These are phyloP conservation scores for Oenanthe javanica DNA, from an alignment of 140 eudicot species.

Conservation along the genomic window DNA sequence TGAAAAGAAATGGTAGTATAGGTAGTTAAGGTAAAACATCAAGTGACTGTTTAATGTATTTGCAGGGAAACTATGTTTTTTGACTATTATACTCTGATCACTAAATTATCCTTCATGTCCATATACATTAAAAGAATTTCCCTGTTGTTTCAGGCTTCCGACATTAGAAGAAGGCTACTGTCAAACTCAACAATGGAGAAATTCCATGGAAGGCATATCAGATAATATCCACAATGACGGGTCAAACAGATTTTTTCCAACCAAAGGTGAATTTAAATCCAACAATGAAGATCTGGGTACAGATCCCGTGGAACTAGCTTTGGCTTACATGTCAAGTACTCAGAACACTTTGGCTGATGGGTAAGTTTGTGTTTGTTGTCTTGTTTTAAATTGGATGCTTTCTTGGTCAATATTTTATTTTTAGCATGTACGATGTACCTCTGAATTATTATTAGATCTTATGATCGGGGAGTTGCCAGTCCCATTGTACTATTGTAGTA, in stretches of 20 bases:
- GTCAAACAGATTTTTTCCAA: slow-evolving; percentile 29
- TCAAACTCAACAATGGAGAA: slow-evolving; percentile 30
- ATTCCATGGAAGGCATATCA: slow-evolving; percentile 22
- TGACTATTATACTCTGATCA: neutral
- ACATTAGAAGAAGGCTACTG: slow-evolving; percentile 75
- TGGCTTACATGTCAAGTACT: slow-evolving; percentile 62
- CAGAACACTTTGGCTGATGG: slow-evolving; percentile 68
- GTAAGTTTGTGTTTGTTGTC: slow-evolving; percentile 32
- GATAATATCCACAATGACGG: slow-evolving; percentile 18
- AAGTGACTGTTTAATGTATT: neutral
- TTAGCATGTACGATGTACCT: neutral
- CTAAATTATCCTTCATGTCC: neutral
- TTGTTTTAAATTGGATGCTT: neutral
- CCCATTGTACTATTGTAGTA: neutral
- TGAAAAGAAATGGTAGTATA: neutral
- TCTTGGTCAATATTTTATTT: neutral
- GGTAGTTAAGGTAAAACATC: neutral
- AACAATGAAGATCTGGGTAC: slow-evolving; percentile 23
- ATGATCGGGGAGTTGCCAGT: neutral
- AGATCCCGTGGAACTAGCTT: slow-evolving; percentile 38
- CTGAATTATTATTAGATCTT: neutral
- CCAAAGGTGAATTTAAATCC: slow-evolving; percentile 12
- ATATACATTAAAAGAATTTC: neutral
- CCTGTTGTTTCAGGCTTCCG: slow-evolving; percentile 45
- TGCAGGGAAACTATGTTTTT: neutral